Conservation (phyloP, 257 asterid genomes). For the Penstemon davidsonii region DNA sequence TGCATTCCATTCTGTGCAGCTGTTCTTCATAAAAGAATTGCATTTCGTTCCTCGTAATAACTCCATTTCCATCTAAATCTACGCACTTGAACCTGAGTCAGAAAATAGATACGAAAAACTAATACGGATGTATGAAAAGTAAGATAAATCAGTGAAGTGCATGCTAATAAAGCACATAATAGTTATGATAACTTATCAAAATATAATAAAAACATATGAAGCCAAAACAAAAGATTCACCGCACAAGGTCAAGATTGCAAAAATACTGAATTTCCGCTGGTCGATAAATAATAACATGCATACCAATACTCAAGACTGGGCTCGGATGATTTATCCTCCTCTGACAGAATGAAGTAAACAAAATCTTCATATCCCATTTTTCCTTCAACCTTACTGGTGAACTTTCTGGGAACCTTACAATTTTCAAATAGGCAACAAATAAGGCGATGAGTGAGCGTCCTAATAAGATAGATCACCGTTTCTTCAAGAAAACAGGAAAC, state of each 20-base stretch:
- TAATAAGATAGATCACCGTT: conserved; percentile 19
- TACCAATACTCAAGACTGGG: conserved; percentile 98
- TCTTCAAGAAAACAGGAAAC: conserved; percentile 30
- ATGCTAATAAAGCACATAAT: conserved; percentile 5
- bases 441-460: conserved; percentile 23
- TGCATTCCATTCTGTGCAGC: conserved; percentile 99
- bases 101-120: not conserved
- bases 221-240: not conserved
- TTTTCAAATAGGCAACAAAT: conserved; percentile 28
- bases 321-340: conserved; percentile 97
- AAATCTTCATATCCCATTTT: conserved; percentile 99
- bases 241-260: conserved; percentile 16
- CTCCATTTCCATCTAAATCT: conserved; percentile 97
- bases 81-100: conserved; percentile 95
- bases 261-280: conserved; percentile 15
- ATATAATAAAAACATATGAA: conserved; percentile 1
- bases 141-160: conserved; percentile 10
- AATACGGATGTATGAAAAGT: conserved; percentile 6
- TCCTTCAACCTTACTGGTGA: conserved; percentile 98
- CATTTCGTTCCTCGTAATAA: conserved; percentile 89
- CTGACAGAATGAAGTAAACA: conserved; percentile 94
- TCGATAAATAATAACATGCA: conserved; percentile 28
- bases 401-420: conserved; percentile 91
- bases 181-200: conserved; percentile 8
- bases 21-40: conserved; percentile 99